These are phyloP conservation scores for Thermochaetoides thermophila DNA, from an alignment of 495 filamentous ascomycete species.

Conservation along the genomic window DNA sequence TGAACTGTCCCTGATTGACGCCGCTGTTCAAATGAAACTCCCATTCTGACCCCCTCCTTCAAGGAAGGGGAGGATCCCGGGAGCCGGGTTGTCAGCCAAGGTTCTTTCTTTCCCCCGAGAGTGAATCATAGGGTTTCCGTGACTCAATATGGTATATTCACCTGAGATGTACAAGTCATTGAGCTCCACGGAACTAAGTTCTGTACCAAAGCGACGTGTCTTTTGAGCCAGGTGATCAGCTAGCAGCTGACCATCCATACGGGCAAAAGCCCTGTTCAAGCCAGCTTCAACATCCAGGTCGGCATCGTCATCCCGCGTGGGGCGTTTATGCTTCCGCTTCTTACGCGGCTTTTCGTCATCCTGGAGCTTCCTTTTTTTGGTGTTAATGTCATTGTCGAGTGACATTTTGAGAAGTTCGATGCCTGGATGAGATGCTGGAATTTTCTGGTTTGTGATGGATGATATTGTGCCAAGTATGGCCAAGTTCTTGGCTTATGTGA, in stretches of 20 bases:
- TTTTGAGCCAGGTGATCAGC: slow-evolving; percentile 76
- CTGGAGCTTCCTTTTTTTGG: slow-evolving; percentile 24
- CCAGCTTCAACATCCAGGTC: slow-evolving; percentile 45
- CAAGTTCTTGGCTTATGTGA: too few species aligned
- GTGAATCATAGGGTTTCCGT: not conserved
- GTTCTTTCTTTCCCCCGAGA: too few species aligned
- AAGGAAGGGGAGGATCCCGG: too few species aligned
- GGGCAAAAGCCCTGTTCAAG: slow-evolving; percentile 66
- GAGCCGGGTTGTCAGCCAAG: too few species aligned
- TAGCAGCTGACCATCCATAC: slow-evolving; percentile 68
- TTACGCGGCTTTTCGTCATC: slow-evolving; percentile 17
- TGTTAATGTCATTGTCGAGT: slow-evolving; percentile 7
- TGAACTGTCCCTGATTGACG: slow-evolving; percentile 50
- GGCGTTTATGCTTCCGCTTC: slow-evolving; percentile 30
- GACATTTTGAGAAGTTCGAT: slow-evolving; percentile 6
- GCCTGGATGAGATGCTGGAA: not conserved
- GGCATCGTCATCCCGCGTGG: slow-evolving; percentile 35
- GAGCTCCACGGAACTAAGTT: slow-evolving; percentile 69
- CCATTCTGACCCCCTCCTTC: too few species aligned
- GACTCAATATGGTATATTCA: slow-evolving; percentile 25
- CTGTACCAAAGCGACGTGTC: slow-evolving; percentile 58
- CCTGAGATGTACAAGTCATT: slow-evolving; percentile 70
- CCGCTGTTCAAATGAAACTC: slow-evolving; percentile 13
- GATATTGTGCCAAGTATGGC: too few species aligned
- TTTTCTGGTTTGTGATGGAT: not conserved